Percentiles rank a stretch among this genome's conserved stretches.
These are phyloP conservation scores for Chrysanthemum makinoi DNA, from an alignment of 129 eudicot genomes.

Conservation along the genomic window DNA sequence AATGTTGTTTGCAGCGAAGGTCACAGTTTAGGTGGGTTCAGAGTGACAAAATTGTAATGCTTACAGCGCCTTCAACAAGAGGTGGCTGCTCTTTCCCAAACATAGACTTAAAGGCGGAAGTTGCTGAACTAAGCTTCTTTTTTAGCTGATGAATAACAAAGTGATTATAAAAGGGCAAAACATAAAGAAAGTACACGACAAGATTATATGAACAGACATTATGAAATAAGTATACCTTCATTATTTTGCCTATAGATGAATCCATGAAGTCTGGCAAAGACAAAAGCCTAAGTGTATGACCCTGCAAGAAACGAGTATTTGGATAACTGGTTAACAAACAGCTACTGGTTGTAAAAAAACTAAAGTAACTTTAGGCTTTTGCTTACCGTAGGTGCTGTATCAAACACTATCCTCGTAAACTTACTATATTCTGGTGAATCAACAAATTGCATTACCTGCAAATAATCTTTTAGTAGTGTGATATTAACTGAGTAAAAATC, in stretches of 20 bases:
- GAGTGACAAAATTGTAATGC: constrained; percentile 5
- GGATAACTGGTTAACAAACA: not conserved
- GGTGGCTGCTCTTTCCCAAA: constrained; percentile 42
- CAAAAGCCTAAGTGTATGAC: constrained; percentile 68
- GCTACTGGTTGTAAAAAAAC: not conserved
- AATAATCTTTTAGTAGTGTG: not conserved
- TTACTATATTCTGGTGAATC: constrained; percentile 52
- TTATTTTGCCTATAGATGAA: constrained; percentile 64
- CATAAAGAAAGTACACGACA: no score
- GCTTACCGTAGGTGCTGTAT: constrained; percentile 72
- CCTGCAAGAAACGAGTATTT: constrained; percentile 27
- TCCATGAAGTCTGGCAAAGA: constrained; percentile 60
- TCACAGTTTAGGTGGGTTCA: not conserved
- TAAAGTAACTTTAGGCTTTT: not conserved
- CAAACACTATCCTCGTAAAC: constrained; percentile 70
- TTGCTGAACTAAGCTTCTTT: constrained; percentile 47
- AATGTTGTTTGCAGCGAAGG: not conserved
- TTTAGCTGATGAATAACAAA: constrained; percentile 38
- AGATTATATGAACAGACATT: no score
- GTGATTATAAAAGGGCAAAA: not conserved
- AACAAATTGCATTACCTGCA: constrained; percentile 69
- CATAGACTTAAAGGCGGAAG: constrained; percentile 59
- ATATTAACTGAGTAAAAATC: not conserved
- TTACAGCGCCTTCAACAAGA: constrained; percentile 41
- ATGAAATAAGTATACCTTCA: constrained; percentile 43